Conservation (phyloP, 2,329 filamentous ascomycete species). For the Monilinia fructigena region DNA sequence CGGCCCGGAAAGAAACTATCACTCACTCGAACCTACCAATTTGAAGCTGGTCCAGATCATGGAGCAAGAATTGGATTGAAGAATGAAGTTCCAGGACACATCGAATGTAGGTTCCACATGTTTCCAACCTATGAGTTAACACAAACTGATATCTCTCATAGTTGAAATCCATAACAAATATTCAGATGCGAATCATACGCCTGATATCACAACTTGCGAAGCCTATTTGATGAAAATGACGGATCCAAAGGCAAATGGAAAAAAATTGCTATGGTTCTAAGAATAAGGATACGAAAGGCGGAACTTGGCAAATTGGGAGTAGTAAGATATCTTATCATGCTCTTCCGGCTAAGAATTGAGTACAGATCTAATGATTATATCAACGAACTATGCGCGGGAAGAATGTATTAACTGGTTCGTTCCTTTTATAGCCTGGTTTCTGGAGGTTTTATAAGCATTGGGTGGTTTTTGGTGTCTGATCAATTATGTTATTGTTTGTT, state of each 20-base stretch:
- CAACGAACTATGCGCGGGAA: no score
- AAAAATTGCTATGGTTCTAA: not conserved
- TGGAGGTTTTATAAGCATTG: no score
- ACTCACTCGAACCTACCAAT: not conserved
- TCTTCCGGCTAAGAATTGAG: not conserved
- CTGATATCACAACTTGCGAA: no score
- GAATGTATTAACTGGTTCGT: not conserved
- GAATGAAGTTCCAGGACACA: not conserved
- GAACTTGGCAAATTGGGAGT: not conserved
- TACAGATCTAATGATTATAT: no score
- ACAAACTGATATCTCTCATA: not conserved
- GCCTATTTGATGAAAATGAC: no score
- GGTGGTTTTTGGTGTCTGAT: no score
- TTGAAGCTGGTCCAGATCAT: no score
- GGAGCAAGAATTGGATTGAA: not conserved
- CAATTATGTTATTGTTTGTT: no score
- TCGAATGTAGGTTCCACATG: not conserved
- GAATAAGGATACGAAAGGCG: not conserved
- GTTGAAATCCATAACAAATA: not conserved
- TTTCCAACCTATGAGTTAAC: fast-evolving
- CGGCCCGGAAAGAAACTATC: not conserved
- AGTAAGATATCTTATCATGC: not conserved
- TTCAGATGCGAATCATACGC: not conserved
- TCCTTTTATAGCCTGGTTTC: no score
- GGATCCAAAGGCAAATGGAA: no score